A percentile compares a stretch with the other conserved stretches of the same genome.
These are phyloP conservation scores for Fusarium mexicanum DNA, from an alignment of 2,329 filamentous ascomycete genomes.

Conservation along the genomic window DNA sequence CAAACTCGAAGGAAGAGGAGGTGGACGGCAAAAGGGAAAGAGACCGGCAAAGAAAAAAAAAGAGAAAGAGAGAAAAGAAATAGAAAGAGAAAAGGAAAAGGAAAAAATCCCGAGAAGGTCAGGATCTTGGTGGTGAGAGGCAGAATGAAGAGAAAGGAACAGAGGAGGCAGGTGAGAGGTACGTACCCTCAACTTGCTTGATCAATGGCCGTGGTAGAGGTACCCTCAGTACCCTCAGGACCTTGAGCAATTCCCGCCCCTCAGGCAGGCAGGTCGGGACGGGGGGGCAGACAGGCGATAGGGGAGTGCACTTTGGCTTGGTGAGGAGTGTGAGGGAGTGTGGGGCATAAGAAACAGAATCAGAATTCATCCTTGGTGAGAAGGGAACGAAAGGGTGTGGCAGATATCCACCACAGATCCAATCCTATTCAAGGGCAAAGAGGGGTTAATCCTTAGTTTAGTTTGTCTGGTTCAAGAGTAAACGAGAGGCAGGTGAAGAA, in stretches of 20 bases:
- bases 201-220: constrained; percentile 11
- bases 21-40: constrained; percentile 39
- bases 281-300: constrained; percentile 32
- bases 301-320: constrained; percentile 21
- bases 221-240: constrained; percentile 37
- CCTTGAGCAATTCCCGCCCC: constrained; percentile 27
- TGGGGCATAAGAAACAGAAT: neutral
- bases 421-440: constrained; percentile 18
- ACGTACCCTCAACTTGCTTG: constrained; percentile 33
- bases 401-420: constrained; percentile 11
- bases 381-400: constrained; percentile 28
- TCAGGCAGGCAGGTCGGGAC: constrained; percentile 38
- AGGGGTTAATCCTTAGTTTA: constrained; percentile 20
- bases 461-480: constrained; percentile 1
- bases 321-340: constrained; percentile 1
- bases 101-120: constrained; percentile 33
- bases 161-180: constrained; percentile 43
- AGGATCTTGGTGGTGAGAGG: constrained; percentile 47
- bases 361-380: constrained; percentile 9
- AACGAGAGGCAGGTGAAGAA: constrained; percentile 14
- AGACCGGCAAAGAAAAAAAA: constrained; percentile 42
- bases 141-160: constrained; percentile 35
- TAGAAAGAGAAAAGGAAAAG: constrained; percentile 42
- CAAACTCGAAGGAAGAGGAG: constrained; percentile 57
- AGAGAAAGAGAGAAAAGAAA: constrained; percentile 33